Percentiles rank a stretch among this genome's conserved stretches.
These are phyloP conservation scores for Breynia disticha DNA, from an alignment of 441 rosid species.

Conservation along the genomic window DNA sequence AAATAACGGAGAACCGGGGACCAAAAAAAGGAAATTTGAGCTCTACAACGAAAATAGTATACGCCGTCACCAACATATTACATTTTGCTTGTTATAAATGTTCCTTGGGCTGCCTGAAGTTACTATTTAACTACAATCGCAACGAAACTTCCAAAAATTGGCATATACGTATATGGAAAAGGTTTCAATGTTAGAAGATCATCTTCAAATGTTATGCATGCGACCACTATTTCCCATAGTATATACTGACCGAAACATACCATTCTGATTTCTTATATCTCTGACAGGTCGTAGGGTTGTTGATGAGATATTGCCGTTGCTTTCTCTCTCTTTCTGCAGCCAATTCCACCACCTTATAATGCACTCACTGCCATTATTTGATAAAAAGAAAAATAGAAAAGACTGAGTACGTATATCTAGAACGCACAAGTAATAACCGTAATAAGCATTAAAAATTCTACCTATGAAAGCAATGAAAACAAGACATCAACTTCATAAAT, in stretches of 20 bases:
- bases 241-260: slow-evolving; percentile 19
- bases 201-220: neutral
- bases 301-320: slow-evolving; percentile 18
- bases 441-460: slow-evolving; percentile 16
- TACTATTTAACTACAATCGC: neutral
- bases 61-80: neutral
- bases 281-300: slow-evolving; percentile 13
- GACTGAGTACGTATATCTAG: neutral
- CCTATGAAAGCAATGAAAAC: slow-evolving; percentile 92
- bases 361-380: slow-evolving; percentile 58
- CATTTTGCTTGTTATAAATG: neutral
- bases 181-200: neutral
- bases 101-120: neutral
- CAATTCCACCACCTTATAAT: slow-evolving; percentile 84
- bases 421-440: neutral
- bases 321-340: slow-evolving; percentile 45
- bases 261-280: slow-evolving; percentile 24
- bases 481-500: slow-evolving; percentile 96
- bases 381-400: slow-evolving; percentile 5
- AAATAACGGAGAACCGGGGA: neutral
- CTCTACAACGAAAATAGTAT: neutral
- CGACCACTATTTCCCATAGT: neutral
- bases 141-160: neutral
- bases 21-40: neutral
- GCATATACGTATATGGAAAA: neutral